phyloP scores from a whole-genome alignment of 306 rosid genomes.

The Clitoria ternatea region DNA sequence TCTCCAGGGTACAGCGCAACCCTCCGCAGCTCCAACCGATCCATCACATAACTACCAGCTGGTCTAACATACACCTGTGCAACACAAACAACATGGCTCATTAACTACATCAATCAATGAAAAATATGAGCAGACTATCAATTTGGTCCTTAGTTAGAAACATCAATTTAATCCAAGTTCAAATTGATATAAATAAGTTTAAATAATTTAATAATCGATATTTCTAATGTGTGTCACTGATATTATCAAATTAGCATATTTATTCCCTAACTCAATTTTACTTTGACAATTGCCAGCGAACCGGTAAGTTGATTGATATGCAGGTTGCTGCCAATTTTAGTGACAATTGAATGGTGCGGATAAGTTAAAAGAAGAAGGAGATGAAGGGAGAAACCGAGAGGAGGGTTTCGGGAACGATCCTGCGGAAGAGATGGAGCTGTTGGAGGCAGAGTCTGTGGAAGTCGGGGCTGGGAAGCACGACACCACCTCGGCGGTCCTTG shows the following conservation, averaged over 20 bases:
- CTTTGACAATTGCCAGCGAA: too few relatives aligned
- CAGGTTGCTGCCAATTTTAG: too few relatives aligned
- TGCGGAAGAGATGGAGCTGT: slow-evolving; percentile 76
- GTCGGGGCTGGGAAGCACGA: slow-evolving; percentile 74
- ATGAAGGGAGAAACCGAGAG: slow-evolving; percentile 56
- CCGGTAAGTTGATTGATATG: too few relatives aligned
- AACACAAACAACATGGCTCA: neutral
- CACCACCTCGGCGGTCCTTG: slow-evolving; percentile 34
- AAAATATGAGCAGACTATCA: neutral
- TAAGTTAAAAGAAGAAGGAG: neutral
- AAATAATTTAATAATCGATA: neutral
- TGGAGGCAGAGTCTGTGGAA: slow-evolving; percentile 70
- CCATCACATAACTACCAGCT: slow-evolving; percentile 98
- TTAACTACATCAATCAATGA: neutral
- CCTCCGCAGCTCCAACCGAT: slow-evolving; percentile 83
- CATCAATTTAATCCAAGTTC: neutral
- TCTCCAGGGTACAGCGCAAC: slow-evolving; percentile 60
- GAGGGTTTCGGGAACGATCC: slow-evolving; percentile 60
- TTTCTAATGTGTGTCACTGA: too few relatives aligned
- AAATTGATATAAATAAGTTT: neutral
- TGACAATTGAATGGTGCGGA: neutral
- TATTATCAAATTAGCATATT: neutral
- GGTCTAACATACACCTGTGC: slow-evolving; percentile 91
- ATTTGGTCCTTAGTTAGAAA: neutral
- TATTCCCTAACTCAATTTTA: too few relatives aligned